Evolutionary conservation across 2,329 filamentous ascomycete genomes (phyloP), one percentile per base, ranked within the genome.

Genomic region (Exophiala oligosperma): DNA sequence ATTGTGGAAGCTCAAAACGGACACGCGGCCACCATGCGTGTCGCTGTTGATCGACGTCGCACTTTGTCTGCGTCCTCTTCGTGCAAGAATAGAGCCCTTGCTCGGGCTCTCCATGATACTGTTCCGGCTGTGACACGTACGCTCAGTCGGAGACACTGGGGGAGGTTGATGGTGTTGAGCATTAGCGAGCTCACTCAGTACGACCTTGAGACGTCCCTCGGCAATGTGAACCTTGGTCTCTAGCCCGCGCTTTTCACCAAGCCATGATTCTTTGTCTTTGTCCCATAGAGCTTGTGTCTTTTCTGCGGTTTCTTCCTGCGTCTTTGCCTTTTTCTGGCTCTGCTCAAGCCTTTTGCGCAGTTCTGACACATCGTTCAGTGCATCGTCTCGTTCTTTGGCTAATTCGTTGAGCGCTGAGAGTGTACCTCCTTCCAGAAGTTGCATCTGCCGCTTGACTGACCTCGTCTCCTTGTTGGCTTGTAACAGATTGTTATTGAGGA

Each of bases 161-260:
- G 50, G 57, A 23, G 72, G 70, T 24, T 79, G 74, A 4, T 57
- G 69, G 61, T 61, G 32, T 35, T 35, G 71, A 54, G 59, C 73
- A 63, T 76, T 77, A 52, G 76, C 86, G 50, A 99, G 84, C 73
- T 97, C 94, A 38, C 93, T 91, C 46, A 99, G 79, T 9, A 99
- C 83, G 9, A 84, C 81, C 71, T 93, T 94, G 54, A 99, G 74
- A 38, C 93, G 87, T 29, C 83, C 90, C 75, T 99, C 94, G 1
- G 92, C 89, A n/a, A 97, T 83, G 71, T 97, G 92, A 12, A 96
- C 77, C 66, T 90, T 91, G 56, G 90, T 86, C 73, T 99, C 93
- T 60, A 91, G 82, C 56, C 84, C 89, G 54, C 92, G 86, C 68
- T 86, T 89, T 71, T 96, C 92, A 48, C 88, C 86, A 11, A 92